These are phyloP conservation scores for Fusarium nygamai DNA, from an alignment of 2,329 filamentous ascomycete species.

Conservation along the genomic window DNA sequence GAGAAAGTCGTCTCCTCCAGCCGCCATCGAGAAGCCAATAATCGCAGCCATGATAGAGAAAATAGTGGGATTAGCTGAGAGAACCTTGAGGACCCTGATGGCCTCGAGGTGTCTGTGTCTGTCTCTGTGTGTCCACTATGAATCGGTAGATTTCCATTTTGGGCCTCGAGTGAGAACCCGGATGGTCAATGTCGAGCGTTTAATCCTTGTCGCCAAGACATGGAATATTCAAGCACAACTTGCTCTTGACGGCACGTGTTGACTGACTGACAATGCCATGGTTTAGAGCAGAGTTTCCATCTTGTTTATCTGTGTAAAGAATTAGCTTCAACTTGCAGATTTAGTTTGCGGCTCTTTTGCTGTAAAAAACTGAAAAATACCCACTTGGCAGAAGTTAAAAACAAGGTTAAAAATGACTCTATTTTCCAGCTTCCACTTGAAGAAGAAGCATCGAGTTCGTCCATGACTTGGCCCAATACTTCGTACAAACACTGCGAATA, in stretches of 20 bases:
- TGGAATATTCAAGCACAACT: constrained; percentile 3
- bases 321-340: neutral
- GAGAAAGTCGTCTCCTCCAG: constrained; percentile 1
- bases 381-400: constrained; percentile 21
- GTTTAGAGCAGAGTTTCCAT: neutral
- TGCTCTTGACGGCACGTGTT: constrained; percentile 16
- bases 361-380: neutral
- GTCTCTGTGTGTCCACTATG: constrained; percentile 4
- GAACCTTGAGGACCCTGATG: constrained; percentile 39
- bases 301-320: neutral
- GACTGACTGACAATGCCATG: neutral
- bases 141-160: constrained; percentile 30
- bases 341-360: constrained; percentile 14
- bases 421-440: neutral
- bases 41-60: constrained; percentile 5
- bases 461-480: neutral
- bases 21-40: constrained; percentile 1
- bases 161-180: constrained; percentile 32
- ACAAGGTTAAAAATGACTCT: constrained; percentile 34
- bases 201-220: constrained; percentile 34
- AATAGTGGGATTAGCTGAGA: constrained; percentile 29
- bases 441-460: neutral
- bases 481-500: neutral
- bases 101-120: neutral
- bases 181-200: constrained; percentile 26